These are phyloP conservation scores for Tranzscheliella williamsii DNA, from an alignment of 1,284 basidiomycete species.

Conservation along the genomic window DNA sequence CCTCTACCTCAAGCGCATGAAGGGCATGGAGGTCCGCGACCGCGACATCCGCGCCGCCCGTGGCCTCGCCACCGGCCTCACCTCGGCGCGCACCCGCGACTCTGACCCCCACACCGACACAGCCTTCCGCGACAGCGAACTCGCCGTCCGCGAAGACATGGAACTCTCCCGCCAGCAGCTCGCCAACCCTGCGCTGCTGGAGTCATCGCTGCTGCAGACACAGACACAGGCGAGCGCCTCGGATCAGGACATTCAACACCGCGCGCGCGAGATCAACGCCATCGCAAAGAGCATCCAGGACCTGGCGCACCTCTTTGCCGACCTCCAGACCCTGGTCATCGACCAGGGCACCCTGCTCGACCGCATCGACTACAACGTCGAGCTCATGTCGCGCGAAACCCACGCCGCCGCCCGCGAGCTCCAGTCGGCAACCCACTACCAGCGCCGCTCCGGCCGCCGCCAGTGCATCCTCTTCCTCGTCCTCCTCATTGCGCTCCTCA, in stretches of 20 bases:
- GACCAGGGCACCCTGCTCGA: slow-evolving; percentile 97
- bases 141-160: slow-evolving; percentile 53
- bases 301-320: slow-evolving; percentile 93
- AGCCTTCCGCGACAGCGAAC: slow-evolving; percentile 35
- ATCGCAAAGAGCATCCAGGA: slow-evolving; percentile 90
- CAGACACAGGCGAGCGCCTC: background rate
- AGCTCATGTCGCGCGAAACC: slow-evolving; percentile 81
- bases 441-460: slow-evolving; percentile 85
- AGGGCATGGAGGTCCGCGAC: slow-evolving; percentile 66
- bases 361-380: slow-evolving; percentile 95
- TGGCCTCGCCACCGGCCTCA: slow-evolving; percentile 7
- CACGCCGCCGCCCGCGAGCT: slow-evolving; percentile 83
- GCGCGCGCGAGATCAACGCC: slow-evolving; percentile 76
- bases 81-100: background rate
- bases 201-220: slow-evolving; percentile 24
- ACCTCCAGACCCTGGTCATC: slow-evolving; percentile 87
- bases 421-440: slow-evolving; percentile 83
- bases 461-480: slow-evolving; percentile 90
- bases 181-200: slow-evolving; percentile 5
- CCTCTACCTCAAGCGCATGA: slow-evolving; percentile 85
- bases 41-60: slow-evolving; percentile 34
- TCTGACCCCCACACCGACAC: slow-evolving; percentile 3
- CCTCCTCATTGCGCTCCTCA: slow-evolving; percentile 82
- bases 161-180: slow-evolving; percentile 31
- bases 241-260: slow-evolving; percentile 42